A percentile compares a stretch with the other conserved stretches of the same genome.
These are phyloP conservation scores for Bacterosira constricta DNA, from an alignment of 108 stramenopile species.

Conservation along the genomic window DNA sequence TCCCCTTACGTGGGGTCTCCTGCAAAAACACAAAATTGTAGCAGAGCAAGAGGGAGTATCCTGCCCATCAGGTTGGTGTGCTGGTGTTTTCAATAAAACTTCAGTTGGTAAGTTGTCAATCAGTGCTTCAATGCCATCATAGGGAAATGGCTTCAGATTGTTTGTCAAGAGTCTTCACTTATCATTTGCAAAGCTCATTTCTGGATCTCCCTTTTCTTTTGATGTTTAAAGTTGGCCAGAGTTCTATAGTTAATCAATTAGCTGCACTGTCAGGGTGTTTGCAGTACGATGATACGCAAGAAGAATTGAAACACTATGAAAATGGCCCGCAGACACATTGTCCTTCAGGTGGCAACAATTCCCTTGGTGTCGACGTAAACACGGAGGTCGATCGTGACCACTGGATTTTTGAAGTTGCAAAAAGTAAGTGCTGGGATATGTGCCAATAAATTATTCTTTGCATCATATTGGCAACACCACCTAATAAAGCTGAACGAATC, in stretches of 20 bases:
- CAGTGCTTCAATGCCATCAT: too few relatives aligned
- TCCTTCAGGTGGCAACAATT: not conserved
- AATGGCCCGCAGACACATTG: not conserved
- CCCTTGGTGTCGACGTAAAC: not conserved
- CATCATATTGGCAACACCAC: too few relatives aligned
- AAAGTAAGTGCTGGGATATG: too few relatives aligned
- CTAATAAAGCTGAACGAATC: too few relatives aligned
- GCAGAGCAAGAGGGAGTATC: not conserved
- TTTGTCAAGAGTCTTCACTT: too few relatives aligned
- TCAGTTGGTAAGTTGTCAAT: conserved; percentile 18
- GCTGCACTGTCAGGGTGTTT: conserved; percentile 53
- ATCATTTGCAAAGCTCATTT: too few relatives aligned
- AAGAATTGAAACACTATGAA: conserved; percentile 15
- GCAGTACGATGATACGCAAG: not conserved
- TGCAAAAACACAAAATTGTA: conserved; percentile 25
- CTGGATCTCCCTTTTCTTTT: not conserved
- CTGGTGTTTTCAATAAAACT: conserved; percentile 37
- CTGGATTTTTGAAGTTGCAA: conserved; percentile 18
- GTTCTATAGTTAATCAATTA: conserved; percentile 55
- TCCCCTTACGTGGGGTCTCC: conserved; percentile 42
- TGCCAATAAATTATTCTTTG: too few relatives aligned
- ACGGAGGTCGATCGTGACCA: conserved; percentile 4
- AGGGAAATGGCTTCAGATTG: too few relatives aligned
- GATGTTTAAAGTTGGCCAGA: conserved; percentile 28
- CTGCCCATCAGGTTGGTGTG: conserved; percentile 40